A percentile compares a stretch with the other conserved stretches of the same genome.
Evolutionary conservation across 495 filamentous ascomycete species (phyloP).

Genomic region (Tuber magnatum): DNA sequence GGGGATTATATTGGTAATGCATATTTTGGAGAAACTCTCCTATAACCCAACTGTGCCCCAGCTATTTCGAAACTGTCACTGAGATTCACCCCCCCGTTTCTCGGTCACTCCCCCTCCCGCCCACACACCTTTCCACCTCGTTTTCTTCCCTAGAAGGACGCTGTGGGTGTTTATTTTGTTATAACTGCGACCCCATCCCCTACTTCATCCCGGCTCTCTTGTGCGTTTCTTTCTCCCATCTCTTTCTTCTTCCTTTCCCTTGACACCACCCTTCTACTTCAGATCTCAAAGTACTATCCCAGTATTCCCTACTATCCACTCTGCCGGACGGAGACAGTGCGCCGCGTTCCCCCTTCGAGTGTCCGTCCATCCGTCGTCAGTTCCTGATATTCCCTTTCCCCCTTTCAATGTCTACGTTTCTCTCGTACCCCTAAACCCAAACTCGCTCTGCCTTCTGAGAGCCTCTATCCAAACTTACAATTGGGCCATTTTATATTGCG

Average conservation of each 20-base stretch:
- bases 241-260: neutral
- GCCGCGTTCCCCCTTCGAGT: conserved; percentile 6
- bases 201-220: conserved; percentile 20
- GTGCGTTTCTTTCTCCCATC: conserved; percentile 17
- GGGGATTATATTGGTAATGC: neutral
- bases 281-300: neutral
- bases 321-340: conserved; percentile 29
- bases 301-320: conserved; percentile 8
- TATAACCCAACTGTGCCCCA: neutral
- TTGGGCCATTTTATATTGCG: neutral
- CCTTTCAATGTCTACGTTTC: neutral
- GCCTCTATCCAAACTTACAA: neutral
- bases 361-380: neutral
- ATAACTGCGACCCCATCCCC: conserved; percentile 28
- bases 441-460: neutral
- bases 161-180: conserved; percentile 17
- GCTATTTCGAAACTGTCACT: neutral
- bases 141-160: neutral
- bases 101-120: neutral
- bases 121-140: neutral
- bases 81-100: neutral
- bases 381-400: neutral
- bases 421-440: neutral
- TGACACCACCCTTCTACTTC: neutral
- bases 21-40: neutral